These are phyloP conservation scores for Claviceps sorghi DNA, from an alignment of 2,329 filamentous ascomycete genomes.

Conservation along the genomic window DNA sequence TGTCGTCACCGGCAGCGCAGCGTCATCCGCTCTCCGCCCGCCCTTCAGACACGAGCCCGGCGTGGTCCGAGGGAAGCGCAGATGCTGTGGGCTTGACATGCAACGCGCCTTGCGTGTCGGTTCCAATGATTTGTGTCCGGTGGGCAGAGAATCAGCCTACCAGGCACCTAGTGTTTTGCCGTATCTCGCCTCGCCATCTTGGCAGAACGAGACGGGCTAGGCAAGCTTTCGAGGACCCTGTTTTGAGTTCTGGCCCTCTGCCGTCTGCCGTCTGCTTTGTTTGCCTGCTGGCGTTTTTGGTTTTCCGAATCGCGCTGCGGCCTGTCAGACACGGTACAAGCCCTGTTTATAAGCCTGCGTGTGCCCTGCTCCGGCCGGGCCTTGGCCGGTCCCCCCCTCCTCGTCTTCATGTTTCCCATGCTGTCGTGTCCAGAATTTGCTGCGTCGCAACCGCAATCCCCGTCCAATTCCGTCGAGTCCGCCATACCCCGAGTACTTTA, in stretches of 20 bases:
- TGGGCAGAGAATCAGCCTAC: not conserved
- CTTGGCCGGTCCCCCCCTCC: not conserved
- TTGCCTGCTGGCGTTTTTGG: not conserved
- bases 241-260: not conserved
- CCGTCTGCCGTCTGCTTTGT: not conserved
- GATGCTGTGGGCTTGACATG: no score
- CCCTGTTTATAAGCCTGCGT: conserved; percentile 3
- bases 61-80: no score
- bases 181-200: not conserved
- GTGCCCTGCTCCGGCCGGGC: not conserved
- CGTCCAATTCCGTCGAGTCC: not conserved
- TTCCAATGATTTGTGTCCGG: no score
- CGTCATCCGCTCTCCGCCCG: not conserved
- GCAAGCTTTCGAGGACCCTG: not conserved
- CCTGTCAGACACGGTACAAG: not conserved
- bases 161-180: not conserved
- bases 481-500: no score
- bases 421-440: not conserved
- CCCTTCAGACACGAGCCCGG: no score
- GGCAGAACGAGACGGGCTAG: not conserved
- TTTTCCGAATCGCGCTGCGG: not conserved
- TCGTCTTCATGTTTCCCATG: not conserved
- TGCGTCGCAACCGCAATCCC: not conserved
- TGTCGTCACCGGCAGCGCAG: conserved; percentile 13
- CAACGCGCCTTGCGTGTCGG: no score